phyloP scores from a whole-genome alignment of 139 green algal genomes.

The Coelastrella sp. region DNA sequence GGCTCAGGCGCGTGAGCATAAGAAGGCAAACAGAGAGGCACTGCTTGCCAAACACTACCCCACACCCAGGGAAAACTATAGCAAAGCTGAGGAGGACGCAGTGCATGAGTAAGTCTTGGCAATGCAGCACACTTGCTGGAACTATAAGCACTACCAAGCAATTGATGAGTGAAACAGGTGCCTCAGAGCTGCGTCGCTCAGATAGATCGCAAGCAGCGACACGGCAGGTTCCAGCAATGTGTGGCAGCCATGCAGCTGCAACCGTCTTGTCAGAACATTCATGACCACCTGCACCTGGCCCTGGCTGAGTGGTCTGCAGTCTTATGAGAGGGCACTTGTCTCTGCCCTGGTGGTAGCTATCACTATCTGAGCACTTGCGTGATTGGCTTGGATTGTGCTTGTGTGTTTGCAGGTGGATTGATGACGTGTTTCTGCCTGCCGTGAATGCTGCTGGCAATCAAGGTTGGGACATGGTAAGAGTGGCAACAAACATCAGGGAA shows the following conservation, averaged over 20 bases:
- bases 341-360: not conserved
- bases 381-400: not conserved
- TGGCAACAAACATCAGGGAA: constrained; percentile 30
- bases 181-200: too few relatives aligned
- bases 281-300: too few relatives aligned
- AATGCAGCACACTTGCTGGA: not conserved
- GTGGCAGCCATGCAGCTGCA: too few relatives aligned
- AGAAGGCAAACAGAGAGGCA: not conserved
- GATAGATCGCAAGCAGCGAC: too few relatives aligned
- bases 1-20: not conserved
- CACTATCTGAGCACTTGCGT: too few relatives aligned
- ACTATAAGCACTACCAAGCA: too few relatives aligned
- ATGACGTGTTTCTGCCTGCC: constrained; percentile 72
- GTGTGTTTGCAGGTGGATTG: constrained; percentile 71
- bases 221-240: too few relatives aligned
- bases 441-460: constrained; percentile 70
- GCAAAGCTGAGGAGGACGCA: constrained; percentile 20
- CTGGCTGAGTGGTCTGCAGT: too few relatives aligned
- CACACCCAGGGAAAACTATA: not conserved
- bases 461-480: constrained; percentile 76
- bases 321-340: too few relatives aligned
- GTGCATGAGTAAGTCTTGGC: not conserved
- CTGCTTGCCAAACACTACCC: not conserved
- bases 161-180: too few relatives aligned
- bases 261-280: too few relatives aligned